Evolutionary conservation across 371 early-diverging fungal species (phyloP), one percentile per base, ranked within the genome.

Genomic region (Mortierella sp.): DNA sequence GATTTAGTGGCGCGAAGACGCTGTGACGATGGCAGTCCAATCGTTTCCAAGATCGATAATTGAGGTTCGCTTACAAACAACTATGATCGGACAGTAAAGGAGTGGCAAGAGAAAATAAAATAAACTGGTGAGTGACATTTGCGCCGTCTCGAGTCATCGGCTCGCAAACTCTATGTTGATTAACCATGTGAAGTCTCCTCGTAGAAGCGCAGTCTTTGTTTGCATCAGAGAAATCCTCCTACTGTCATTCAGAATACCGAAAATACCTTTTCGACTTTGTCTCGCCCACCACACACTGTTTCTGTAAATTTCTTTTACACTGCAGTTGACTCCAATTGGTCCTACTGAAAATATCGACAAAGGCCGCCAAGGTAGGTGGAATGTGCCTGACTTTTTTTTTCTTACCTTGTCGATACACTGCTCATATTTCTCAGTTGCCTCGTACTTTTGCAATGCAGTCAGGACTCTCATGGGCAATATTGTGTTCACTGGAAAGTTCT

Each of bases 391-490:
- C 2, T 5, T 36, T 36, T 3, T 36, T 6, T 36, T 36, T 36
- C 36, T 36, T 78, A 73, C 79, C 79, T 78, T 78, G 45, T 73
- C 74, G 16, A 78, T 69, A 43, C 79, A 78, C 41, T 66, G 66
- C 58, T 78, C 79, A 32, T 78, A 78, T 58, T 70, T 69, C 0
- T 73, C 79, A 19, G 58, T 19, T 3, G 67, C 65, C 40, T 78
- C 79, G n/a, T 78, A 67, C 24, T 68, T 52, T 64, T 78, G 74
- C 13, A 78, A 24, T 6, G 74, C 79, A 6, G 74, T 73, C 28
- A 78, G 59, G 9, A 78, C 74, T 32, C 79, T 74, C 79, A 78
- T 78, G 45, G 74, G 79, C 57, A 78, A 47, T 16, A 78, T 60
- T 3, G 79, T 78, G 59, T 32, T 62, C 38, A 77, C 66, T 24